Evolutionary conservation across 2,329 filamentous ascomycete genomes (phyloP).

Genomic region (Chrysoporthe cubensis): DNA sequence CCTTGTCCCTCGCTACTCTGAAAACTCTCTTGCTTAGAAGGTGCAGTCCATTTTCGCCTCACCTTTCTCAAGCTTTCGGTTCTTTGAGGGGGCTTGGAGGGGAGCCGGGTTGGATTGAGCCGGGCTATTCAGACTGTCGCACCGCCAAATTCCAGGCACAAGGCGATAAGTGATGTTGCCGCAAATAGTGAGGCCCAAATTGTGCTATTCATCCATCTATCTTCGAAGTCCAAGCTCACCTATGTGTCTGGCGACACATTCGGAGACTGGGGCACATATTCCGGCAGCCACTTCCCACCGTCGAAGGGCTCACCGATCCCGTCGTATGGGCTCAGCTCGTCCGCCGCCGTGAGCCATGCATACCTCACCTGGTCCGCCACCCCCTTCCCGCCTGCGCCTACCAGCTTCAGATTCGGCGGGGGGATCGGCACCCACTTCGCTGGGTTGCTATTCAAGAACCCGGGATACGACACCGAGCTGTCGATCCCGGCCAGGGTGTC

Average conservation of each 20-base stretch:
- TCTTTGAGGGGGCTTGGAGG: no score
- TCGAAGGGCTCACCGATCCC: slow-evolving; percentile 49
- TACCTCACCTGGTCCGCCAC: slow-evolving; percentile 40
- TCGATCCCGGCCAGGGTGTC: slow-evolving; percentile 40
- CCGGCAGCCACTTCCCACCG: slow-evolving; percentile 43
- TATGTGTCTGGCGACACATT: slow-evolving; percentile 23
- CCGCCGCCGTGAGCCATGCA: slow-evolving; percentile 37
- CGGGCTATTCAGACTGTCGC: no score
- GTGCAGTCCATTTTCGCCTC: no score
- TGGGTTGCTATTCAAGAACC: slow-evolving; percentile 44
- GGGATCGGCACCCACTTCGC: slow-evolving; percentile 40
- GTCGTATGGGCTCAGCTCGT: slow-evolving; percentile 48
- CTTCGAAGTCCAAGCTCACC: neutral
- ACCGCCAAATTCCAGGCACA: no score
- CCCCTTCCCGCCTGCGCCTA: slow-evolving; percentile 47
- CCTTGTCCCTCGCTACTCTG: no score
- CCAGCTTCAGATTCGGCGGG: slow-evolving; percentile 47
- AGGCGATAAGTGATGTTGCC: no score
- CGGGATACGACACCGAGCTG: slow-evolving; percentile 48
- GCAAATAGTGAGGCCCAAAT: no score
- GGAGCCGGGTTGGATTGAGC: no score
- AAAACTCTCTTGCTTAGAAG: no score
- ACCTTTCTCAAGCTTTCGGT: no score
- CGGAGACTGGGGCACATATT: slow-evolving; percentile 42
- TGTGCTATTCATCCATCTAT: neutral